Evolutionary conservation across 805 yeast species (phyloP).

Genomic region (Candida silvicultrix): DNA sequence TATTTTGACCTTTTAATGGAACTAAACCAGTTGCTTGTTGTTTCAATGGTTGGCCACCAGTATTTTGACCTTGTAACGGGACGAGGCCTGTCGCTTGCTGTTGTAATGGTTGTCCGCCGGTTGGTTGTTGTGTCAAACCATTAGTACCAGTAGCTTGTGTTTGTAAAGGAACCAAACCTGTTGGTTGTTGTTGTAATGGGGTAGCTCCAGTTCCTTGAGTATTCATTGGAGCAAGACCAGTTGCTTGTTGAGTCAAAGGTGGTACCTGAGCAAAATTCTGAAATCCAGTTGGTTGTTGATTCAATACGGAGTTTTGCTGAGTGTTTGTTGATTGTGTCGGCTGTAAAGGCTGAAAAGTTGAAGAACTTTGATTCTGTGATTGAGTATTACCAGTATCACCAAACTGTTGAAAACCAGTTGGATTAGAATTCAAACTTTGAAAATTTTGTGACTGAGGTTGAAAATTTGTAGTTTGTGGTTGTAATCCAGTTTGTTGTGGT

Average conservation of each 20-base stretch:
- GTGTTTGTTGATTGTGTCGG: constrained; percentile 13
- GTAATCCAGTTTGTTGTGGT: constrained; percentile 1
- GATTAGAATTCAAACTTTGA: constrained; percentile 18
- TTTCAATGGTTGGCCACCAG: neutral
- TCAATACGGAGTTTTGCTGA: constrained; percentile 4
- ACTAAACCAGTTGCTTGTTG: constrained; percentile 40
- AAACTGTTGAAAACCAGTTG: constrained; percentile 23
- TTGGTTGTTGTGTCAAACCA: constrained; percentile 49
- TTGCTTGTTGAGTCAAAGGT: constrained; percentile 56
- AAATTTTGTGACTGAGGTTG: constrained; percentile 18
- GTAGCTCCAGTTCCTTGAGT: constrained; percentile 15
- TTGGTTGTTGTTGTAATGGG: constrained; percentile 26
- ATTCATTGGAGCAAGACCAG: constrained; percentile 53
- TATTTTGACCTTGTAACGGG: constrained; percentile 17
- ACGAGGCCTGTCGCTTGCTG: constrained; percentile 25
- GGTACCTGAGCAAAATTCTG: neutral
- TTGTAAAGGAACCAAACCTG: constrained; percentile 23
- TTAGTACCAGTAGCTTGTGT: constrained; percentile 20
- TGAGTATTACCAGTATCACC: constrained; percentile 13
- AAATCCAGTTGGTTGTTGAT: constrained; percentile 26
- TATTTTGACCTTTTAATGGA: constrained; percentile 4
- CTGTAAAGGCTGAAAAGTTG: constrained; percentile 54
- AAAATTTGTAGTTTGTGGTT: neutral
- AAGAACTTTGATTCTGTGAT: constrained; percentile 36
- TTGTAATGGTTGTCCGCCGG: constrained; percentile 33